Conservation (phyloP, 208 protist genomes). For the Crithidia brevicula region DNA sequence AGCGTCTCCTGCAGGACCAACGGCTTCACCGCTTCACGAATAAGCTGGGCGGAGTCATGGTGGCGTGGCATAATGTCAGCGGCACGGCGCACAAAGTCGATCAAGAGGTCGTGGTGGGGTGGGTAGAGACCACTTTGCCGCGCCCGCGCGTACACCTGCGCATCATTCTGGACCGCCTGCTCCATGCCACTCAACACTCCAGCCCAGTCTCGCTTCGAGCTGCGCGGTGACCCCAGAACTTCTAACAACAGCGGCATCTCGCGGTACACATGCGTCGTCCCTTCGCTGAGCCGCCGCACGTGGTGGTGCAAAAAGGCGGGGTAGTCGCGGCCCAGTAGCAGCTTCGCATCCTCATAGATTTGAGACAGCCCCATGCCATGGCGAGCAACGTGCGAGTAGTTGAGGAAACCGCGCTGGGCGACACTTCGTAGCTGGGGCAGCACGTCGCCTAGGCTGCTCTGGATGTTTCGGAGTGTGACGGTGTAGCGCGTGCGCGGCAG, state of each 20-base stretch:
- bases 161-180: slow-evolving; percentile 45
- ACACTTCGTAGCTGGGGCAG: slow-evolving; percentile 63
- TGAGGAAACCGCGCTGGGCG: slow-evolving; percentile 54
- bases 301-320: slow-evolving; percentile 56
- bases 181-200: slow-evolving; percentile 38
- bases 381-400: slow-evolving; percentile 79
- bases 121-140: slow-evolving; percentile 74
- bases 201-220: slow-evolving; percentile 45
- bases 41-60: slow-evolving; percentile 76
- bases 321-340: slow-evolving; percentile 78
- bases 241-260: slow-evolving; percentile 68
- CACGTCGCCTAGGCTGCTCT: slow-evolving; percentile 64
- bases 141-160: slow-evolving; percentile 34
- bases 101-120: slow-evolving; percentile 75
- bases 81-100: slow-evolving; percentile 72
- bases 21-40: slow-evolving; percentile 66
- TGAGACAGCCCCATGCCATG: slow-evolving; percentile 65
- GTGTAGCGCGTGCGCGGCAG: slow-evolving; percentile 73
- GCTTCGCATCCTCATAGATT: slow-evolving; percentile 61
- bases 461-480: slow-evolving; percentile 68
- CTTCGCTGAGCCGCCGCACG: slow-evolving; percentile 59
- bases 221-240: slow-evolving; percentile 38
- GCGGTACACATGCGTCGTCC: slow-evolving; percentile 53
- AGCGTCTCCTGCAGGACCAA: slow-evolving; percentile 72
- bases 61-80: slow-evolving; percentile 44